These are phyloP conservation scores for Penicillium hordei DNA, from an alignment of 2,329 filamentous ascomycete genomes.

Conservation along the genomic window DNA sequence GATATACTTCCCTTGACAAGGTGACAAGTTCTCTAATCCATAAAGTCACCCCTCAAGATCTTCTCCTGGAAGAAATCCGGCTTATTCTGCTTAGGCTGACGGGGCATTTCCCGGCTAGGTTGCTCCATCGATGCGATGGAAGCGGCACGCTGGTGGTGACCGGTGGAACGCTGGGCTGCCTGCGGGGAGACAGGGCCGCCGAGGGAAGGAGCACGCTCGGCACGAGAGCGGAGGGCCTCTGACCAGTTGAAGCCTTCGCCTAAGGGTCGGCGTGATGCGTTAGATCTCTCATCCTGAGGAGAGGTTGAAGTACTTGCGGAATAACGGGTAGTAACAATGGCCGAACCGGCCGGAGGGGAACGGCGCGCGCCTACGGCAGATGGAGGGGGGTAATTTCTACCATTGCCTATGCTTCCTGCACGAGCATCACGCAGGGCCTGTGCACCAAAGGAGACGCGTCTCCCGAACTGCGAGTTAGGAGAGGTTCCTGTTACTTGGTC, in stretches of 20 bases:
- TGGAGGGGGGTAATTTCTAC: conserved; percentile 54
- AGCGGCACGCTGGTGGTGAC: conserved; percentile 41
- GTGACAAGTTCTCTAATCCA: conserved; percentile 63
- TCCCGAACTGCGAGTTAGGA: conserved; percentile 67
- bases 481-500: conserved; percentile 69
- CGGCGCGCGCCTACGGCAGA: conserved; percentile 26
- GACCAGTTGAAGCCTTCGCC: conserved; percentile 97
- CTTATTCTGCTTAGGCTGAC: conserved; percentile 59
- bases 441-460: conserved; percentile 87
- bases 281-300: conserved; percentile 43
- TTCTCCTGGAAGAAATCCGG: conserved; percentile 95
- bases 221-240: conserved; percentile 88
- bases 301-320: conserved; percentile 40
- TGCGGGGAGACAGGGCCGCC: conserved; percentile 34
- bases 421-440: conserved; percentile 72
- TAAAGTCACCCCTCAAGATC: conserved; percentile 96
- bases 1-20: conserved; percentile 1
- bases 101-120: conserved; percentile 48
- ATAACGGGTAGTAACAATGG: conserved; percentile 28
- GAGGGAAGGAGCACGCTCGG: conserved; percentile 68
- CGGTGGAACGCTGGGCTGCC: conserved; percentile 50
- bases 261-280: conserved; percentile 52
- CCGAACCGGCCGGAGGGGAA: conserved; percentile 24
- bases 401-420: conserved; percentile 61
- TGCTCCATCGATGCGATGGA: conserved; percentile 57